Base-by-base conservation (phyloP, 1,284 basidiomycete species). In the Schizopora paradoxa region DNA sequence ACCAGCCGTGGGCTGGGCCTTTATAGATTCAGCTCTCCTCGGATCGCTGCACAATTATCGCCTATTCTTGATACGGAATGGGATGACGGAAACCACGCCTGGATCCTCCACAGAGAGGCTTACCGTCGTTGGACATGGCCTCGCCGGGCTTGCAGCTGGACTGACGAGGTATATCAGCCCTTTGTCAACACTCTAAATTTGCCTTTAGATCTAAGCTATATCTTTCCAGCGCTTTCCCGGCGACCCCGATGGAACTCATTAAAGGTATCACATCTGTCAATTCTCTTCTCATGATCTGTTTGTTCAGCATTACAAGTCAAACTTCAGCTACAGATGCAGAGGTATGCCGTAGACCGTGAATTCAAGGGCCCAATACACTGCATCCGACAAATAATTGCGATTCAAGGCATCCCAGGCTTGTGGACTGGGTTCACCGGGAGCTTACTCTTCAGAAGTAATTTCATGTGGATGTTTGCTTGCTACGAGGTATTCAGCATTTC, bases 11-110 rank as follows among this genome's bases (percentile, higher is more conserved):
- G 85, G 84, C 2, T 89, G 85, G 86, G 79, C 82, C 6, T 71
- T 80, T 31, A 82, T 85, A 34, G 87, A 91, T 58, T 81, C 83
- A 11, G 66, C 89, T 6, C 69, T 91, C 5, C 67, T 91, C 41
- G 86, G 87, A 3, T 85, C 82, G 3, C 64, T 91, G 37, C 81
- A 84, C 61, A 83, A 84, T 57, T 87, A 86, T 58, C 76, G 83
- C 6, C 66, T 86, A 2, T 75, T 79, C 49, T 68, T 86, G 38
- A 64, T 76, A 38, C 66, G 71, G 41, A 58, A 72, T 49, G 70
- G 74, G 27, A 67, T 80, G 66, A 74, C 76, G 1, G 80, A 83
- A 59, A 52, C 57, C 8, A 66, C 67, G 21, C 72, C 70, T 26
- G 66, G 61, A 26, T 67, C 67, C 22, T 70, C 69, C 35, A 49